Percentiles rank a stretch among this genome's conserved stretches.
phyloP scores from a whole-genome alignment of 2,329 filamentous ascomycete genomes.

The Colletotrichum musae region DNA sequence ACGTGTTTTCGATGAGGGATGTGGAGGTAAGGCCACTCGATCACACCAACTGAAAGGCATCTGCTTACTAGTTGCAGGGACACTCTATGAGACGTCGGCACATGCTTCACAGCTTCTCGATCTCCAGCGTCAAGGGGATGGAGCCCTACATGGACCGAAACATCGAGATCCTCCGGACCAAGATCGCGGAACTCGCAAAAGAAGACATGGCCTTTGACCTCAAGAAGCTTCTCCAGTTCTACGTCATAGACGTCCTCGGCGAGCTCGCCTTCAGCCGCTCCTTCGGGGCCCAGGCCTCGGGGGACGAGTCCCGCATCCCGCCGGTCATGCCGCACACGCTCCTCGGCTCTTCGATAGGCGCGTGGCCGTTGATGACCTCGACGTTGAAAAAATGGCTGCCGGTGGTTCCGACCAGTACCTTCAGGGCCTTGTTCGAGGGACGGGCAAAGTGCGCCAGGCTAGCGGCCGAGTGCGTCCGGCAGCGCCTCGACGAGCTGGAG shows the following conservation, averaged over 20 bases:
- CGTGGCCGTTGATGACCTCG: constrained; percentile 46
- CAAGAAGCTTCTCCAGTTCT: constrained; percentile 48
- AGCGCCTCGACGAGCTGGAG: constrained; percentile 31
- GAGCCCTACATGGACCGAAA: constrained; percentile 51
- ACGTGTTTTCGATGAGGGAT: constrained; percentile 26
- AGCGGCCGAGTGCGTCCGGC: constrained; percentile 43
- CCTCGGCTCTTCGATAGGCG: constrained; percentile 48
- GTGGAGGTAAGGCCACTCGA: constrained; percentile 1
- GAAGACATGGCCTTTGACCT: constrained; percentile 47
- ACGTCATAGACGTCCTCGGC: constrained; percentile 47
- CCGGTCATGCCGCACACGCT: constrained; percentile 52
- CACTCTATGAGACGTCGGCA: constrained; percentile 22
- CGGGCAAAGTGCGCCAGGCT: constrained; percentile 41
- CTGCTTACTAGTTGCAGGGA: not conserved
- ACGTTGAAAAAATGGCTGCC: constrained; percentile 48
- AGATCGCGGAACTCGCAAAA: constrained; percentile 38
- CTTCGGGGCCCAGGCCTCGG: constrained; percentile 48
- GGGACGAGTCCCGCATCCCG: constrained; percentile 48
- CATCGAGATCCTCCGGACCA: constrained; percentile 47
- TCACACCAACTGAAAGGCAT: not conserved
- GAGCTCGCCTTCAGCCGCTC: constrained; percentile 51
- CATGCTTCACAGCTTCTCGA: constrained; percentile 31
- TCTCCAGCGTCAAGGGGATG: constrained; percentile 51
- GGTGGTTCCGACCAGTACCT: constrained; percentile 40
- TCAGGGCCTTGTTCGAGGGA: constrained; percentile 45